Percentiles rank a stretch among this genome's conserved stretches.
These are phyloP conservation scores for Picea sitchensis DNA, from an alignment of 75 land plant species.

Conservation along the genomic window DNA sequence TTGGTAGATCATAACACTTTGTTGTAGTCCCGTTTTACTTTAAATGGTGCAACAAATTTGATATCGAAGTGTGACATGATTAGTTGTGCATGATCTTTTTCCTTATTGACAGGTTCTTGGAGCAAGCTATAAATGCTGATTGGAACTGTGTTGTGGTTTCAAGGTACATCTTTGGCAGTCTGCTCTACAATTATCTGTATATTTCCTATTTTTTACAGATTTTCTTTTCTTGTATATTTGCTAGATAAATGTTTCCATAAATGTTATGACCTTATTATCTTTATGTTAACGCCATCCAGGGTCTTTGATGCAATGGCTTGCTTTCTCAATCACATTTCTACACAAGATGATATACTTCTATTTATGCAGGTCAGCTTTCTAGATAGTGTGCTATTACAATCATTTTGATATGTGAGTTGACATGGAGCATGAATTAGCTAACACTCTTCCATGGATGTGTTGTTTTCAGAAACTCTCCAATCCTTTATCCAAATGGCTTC, in stretches of 20 bases:
- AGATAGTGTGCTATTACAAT: neutral
- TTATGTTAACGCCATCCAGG: constrained; percentile 11
- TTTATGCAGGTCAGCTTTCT: constrained; percentile 23
- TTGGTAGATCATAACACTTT: neutral
- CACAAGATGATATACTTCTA: constrained; percentile 18
- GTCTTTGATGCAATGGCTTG: constrained; percentile 15
- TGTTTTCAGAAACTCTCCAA: constrained; percentile 33
- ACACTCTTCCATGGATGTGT: neutral
- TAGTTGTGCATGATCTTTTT: neutral
- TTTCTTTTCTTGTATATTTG: neutral
- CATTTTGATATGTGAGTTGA: neutral
- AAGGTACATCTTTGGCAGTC: neutral
- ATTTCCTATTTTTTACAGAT: neutral
- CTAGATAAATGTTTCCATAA: neutral
- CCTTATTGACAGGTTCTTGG: neutral
- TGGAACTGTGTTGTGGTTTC: neutral
- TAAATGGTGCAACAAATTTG: neutral
- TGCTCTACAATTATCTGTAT: neutral
- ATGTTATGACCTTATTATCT: neutral
- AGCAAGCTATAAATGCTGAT: constrained; percentile 1
- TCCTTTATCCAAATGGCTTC: constrained; percentile 35
- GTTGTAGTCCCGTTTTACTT: neutral
- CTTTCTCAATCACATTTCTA: constrained; percentile 2
- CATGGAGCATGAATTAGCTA: neutral
- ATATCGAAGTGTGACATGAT: neutral